Evolutionary conservation across 345 rosid species (phyloP), one percentile per base, ranked within the genome.

Genomic region (Nephelium lappaceum): DNA sequence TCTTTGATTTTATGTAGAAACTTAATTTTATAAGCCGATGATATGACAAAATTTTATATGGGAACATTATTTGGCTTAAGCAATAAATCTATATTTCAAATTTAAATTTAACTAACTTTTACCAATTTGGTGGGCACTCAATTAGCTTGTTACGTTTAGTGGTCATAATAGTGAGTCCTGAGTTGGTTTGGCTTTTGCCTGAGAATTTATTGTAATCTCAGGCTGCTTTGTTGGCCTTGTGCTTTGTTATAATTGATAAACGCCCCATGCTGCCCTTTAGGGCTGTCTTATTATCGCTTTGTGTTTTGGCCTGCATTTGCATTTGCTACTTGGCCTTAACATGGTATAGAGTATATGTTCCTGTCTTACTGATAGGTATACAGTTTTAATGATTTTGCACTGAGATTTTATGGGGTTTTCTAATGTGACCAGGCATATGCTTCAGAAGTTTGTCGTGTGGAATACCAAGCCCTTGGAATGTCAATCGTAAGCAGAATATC

Each of bases 401-500:
- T 45, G 51, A 45, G 51, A 74, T 19, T 5, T 1, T 15, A 24
- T 24, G 2, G 25, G 18, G 3, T 61, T 61, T 63, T 19, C 15
- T 16, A 63, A 74, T 53, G 11, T 60, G 67, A 74, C 15, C 43
- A 93, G 98, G 98, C 98, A n/a, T 93, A 93, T 78, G 93, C 97
- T 77, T 79, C 92, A 9, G 97, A 93, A 87, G 87, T 91, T 31
- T 88, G 90, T 81, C 86, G 89, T 6, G 84, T 87, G 67, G 97
- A 93, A 83, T 70, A 93, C 77, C 91, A 84, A 72, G 84, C 91
- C 79, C 71, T 93, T 82, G 93, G 91, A 31, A 90, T 93, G 85
- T 91, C 98, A 81, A 85, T 87, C 51, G 95, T 93, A 79, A 85
- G 98, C 69, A 66, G 16, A 63, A 74, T 72, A 66, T 47, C 43